Percentiles rank a stretch among this genome's conserved stretches.
These are phyloP conservation scores for Basidiobolus meristosporus DNA, from an alignment of 371 early-diverging fungal species.

Conservation along the genomic window DNA sequence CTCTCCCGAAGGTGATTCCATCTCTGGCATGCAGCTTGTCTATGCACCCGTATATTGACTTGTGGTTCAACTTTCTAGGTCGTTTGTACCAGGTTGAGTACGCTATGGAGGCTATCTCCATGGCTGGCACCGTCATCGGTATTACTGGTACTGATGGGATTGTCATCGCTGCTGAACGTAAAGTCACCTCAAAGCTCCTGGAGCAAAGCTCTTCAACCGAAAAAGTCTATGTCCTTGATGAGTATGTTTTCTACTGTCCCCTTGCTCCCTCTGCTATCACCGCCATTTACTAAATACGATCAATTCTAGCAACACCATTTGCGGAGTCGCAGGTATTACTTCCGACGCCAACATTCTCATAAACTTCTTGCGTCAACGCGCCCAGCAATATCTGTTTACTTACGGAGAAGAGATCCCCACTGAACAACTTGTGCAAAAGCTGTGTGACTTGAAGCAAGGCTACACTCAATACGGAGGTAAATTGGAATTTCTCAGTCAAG, in stretches of 20 bases:
- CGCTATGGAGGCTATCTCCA: slow-evolving; percentile 98
- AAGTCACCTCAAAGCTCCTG: slow-evolving; percentile 79
- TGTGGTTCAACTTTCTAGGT: slow-evolving; percentile 29
- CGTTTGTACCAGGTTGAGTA: slow-evolving; percentile 98
- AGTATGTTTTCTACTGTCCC: slow-evolving; percentile 26
- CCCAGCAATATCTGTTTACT: slow-evolving; percentile 74
- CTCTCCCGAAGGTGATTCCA: slow-evolving; percentile 82
- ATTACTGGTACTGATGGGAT: slow-evolving; percentile 87
- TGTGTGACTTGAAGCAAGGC: slow-evolving; percentile 95
- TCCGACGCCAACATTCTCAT: slow-evolving; percentile 96
- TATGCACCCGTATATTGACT: background rate
- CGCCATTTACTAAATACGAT: no score
- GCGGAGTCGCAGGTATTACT: slow-evolving; percentile 96
- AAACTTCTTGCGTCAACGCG: slow-evolving; percentile 71
- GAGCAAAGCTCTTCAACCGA: slow-evolving; percentile 72
- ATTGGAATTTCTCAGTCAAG: background rate
- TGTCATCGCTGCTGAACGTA: slow-evolving; percentile 94
- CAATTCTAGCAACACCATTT: slow-evolving; percentile 56
- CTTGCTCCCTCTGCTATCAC: slow-evolving; percentile 1
- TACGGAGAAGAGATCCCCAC: slow-evolving; percentile 84
- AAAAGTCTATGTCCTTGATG: slow-evolving; percentile 91
- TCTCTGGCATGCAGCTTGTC: background rate
- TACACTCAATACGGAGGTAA: slow-evolving; percentile 95
- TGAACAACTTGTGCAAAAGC: slow-evolving; percentile 81
- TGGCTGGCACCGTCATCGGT: slow-evolving; percentile 94